These are phyloP conservation scores for Pyricularia sp. DNA, from an alignment of 2,329 filamentous ascomycete genomes.

Conservation along the genomic window DNA sequence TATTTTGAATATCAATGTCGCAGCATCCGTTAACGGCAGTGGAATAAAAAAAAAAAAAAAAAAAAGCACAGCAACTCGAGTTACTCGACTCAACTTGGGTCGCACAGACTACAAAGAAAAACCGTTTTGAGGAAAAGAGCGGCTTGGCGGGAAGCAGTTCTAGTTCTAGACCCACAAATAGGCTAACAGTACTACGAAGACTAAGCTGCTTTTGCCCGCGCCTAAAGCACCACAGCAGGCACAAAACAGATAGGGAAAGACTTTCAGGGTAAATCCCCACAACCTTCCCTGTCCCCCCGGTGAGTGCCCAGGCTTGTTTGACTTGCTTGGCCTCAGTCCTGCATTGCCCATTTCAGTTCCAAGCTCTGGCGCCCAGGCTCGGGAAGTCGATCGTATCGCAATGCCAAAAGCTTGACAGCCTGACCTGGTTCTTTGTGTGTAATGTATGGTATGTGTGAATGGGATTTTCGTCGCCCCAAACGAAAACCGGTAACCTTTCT, in stretches of 20 bases:
- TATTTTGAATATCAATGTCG: not conserved
- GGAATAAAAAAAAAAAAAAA: too few relatives aligned
- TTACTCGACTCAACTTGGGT: too few relatives aligned
- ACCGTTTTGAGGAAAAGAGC: too few relatives aligned
- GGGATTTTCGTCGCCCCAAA: not conserved
- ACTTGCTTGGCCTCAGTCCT: not conserved
- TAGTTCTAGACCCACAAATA: too few relatives aligned
- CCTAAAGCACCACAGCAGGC: not conserved
- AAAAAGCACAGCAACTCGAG: too few relatives aligned
- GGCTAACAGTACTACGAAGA: too few relatives aligned
- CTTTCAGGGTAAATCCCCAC: not conserved
- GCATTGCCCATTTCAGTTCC: not conserved
- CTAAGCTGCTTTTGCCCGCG: too few relatives aligned
- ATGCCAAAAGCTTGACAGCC: not conserved
- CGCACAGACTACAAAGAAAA: too few relatives aligned
- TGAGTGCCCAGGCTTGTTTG: not conserved
- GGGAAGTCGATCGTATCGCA: not conserved
- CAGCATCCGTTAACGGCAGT: not conserved
- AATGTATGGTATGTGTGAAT: not conserved
- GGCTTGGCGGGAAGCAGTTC: too few relatives aligned
- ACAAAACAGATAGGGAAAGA: not conserved
- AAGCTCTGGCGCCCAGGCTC: not conserved
- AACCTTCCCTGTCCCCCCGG: not conserved
- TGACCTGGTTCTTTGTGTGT: not conserved
- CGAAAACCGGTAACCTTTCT: not conserved